phyloP scores from a whole-genome alignment of 441 rosid species.

The Corymbia citriodora region DNA sequence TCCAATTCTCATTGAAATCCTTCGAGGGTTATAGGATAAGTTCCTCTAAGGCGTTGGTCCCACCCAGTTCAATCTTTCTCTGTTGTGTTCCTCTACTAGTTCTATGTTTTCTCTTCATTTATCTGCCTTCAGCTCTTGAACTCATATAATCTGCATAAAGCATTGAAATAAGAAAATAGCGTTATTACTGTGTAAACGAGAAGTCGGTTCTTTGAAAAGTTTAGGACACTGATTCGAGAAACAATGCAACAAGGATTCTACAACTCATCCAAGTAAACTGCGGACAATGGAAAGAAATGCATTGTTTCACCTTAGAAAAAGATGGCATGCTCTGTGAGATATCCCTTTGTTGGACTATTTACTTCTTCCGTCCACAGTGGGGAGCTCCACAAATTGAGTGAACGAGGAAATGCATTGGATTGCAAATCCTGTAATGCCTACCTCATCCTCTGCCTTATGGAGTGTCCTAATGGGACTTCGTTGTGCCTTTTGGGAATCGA shows the following conservation, averaged over 20 bases:
- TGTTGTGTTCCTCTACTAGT: slow-evolving; percentile 18
- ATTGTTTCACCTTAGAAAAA: neutral
- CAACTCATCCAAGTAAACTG: neutral
- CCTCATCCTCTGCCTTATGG: neutral
- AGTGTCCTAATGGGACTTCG: neutral
- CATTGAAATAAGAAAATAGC: neutral
- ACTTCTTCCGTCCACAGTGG: neutral
- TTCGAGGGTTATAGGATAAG: slow-evolving; percentile 10
- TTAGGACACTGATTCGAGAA: neutral
- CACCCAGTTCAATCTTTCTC: slow-evolving; percentile 19
- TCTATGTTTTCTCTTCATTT: slow-evolving; percentile 13
- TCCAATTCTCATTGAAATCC: slow-evolving; percentile 13
- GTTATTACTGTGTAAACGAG: neutral
- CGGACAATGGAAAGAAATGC: neutral
- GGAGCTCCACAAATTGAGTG: neutral
- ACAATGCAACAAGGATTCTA: neutral
- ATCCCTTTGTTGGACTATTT: neutral
- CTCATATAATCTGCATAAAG: neutral
- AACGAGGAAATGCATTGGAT: neutral
- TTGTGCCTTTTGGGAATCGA: neutral
- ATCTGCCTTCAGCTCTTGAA: neutral
- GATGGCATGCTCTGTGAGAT: neutral
- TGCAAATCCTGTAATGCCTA: neutral
- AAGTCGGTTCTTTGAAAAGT: neutral
- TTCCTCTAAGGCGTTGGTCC: neutral